A percentile compares a stretch with the other conserved stretches of the same genome.
phyloP scores from a whole-genome alignment of 2,329 filamentous ascomycete species.

The Amauroascus verrucosus region DNA sequence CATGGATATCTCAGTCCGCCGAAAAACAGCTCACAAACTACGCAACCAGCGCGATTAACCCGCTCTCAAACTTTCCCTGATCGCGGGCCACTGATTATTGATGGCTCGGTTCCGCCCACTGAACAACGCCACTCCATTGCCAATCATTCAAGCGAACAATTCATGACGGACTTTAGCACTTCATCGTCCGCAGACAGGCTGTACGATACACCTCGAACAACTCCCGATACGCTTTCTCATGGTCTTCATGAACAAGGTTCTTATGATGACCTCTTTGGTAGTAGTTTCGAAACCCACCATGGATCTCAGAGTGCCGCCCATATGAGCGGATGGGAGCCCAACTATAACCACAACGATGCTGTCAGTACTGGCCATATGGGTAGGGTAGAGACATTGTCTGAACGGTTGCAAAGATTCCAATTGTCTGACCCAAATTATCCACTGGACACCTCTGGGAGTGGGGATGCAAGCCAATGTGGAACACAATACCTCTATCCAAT shows the following conservation, averaged over 20 bases:
- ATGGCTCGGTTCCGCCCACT: constrained; percentile 36
- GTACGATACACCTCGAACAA: constrained; percentile 30
- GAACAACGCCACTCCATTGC: constrained; percentile 28
- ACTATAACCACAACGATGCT: constrained; percentile 10
- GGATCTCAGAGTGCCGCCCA: constrained; percentile 24
- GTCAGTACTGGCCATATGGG: constrained; percentile 23
- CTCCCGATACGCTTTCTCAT: constrained; percentile 31
- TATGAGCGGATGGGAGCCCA: constrained; percentile 15
- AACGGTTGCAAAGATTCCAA: constrained; percentile 31
- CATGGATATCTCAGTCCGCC: constrained; percentile 18
- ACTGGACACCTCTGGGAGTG: constrained; percentile 21
- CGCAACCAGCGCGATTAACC: constrained; percentile 1
- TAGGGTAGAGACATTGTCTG: constrained; percentile 29
- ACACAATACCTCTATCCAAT: constrained; percentile 14
- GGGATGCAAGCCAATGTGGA: constrained; percentile 13
- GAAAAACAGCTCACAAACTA: neutral
- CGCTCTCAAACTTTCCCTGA: constrained; percentile 19
- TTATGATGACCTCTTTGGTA: constrained; percentile 25
- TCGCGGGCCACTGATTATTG: constrained; percentile 38
- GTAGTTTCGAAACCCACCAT: constrained; percentile 22
- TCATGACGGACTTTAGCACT: constrained; percentile 25
- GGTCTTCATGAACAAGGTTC: constrained; percentile 30
- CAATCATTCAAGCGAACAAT: constrained; percentile 30
- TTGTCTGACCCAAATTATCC: constrained; percentile 28
- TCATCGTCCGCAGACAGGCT: constrained; percentile 33